Conservation (phyloP, 768 basidiomycete genomes). For the Tricholoma hemisulphureum region DNA sequence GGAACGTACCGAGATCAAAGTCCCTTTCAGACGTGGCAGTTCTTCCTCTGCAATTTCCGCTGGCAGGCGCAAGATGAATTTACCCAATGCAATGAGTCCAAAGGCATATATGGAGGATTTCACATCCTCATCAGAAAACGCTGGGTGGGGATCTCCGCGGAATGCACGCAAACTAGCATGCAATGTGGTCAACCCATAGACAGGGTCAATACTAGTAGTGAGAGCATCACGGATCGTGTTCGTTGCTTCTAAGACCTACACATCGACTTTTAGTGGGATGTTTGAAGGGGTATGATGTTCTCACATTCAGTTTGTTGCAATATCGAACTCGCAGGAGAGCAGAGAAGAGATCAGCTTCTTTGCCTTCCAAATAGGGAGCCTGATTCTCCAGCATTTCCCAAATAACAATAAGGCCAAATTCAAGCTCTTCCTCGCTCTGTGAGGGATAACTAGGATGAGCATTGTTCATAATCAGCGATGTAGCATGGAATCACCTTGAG, state of each 20-base stretch:
- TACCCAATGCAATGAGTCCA: slow-evolving; percentile 79
- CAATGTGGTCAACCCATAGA: slow-evolving; percentile 82
- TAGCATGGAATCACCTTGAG: slow-evolving; percentile 47
- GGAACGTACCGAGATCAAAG: slow-evolving; percentile 62
- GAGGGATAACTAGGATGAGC: slow-evolving; percentile 4
- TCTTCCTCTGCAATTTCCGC: slow-evolving; percentile 86
- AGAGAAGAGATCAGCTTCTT: slow-evolving; percentile 74
- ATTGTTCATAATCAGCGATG: slow-evolving; percentile 15
- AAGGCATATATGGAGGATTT: slow-evolving; percentile 75
- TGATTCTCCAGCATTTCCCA: slow-evolving; percentile 86
- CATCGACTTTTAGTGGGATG: not conserved
- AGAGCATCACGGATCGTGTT: slow-evolving; percentile 77
- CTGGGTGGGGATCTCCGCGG: slow-evolving; percentile 47
- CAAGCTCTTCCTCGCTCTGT: slow-evolving; percentile 63
- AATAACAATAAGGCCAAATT: slow-evolving; percentile 76
- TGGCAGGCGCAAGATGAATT: slow-evolving; percentile 78
- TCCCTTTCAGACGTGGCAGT: slow-evolving; percentile 69
- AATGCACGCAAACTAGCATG: slow-evolving; percentile 72
- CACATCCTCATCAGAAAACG: slow-evolving; percentile 43
- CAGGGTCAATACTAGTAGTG: slow-evolving; percentile 70
- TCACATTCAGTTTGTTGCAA: slow-evolving; percentile 66
- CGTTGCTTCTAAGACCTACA: slow-evolving; percentile 79
- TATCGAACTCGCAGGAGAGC: slow-evolving; percentile 71
- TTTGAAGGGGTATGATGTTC: slow-evolving; percentile 21
- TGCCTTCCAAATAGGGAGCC: slow-evolving; percentile 68